Conservation (phyloP, 2,329 filamentous ascomycete species). For the Exophiala xenobiotica region DNA sequence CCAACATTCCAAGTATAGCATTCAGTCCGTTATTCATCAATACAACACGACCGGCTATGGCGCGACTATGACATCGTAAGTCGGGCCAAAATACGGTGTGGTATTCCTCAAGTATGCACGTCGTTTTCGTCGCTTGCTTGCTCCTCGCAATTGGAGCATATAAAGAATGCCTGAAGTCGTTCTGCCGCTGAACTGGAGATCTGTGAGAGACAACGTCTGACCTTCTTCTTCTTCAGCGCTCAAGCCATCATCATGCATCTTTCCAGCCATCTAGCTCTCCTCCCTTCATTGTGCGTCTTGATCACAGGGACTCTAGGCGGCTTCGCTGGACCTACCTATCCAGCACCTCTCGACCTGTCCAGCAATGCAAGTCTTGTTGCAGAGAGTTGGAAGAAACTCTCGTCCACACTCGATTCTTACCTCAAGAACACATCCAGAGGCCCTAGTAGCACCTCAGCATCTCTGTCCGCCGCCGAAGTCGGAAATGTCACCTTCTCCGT, state of each 20-base stretch:
- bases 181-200: too few relatives aligned
- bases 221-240: neutral
- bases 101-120: too few relatives aligned
- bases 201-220: neutral
- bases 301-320: slow-evolving; percentile 15
- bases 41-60: too few relatives aligned
- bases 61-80: too few relatives aligned
- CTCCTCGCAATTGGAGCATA: too few relatives aligned
- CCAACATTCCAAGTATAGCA: too few relatives aligned
- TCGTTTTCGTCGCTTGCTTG: too few relatives aligned
- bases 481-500: slow-evolving; percentile 42
- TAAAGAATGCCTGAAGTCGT: too few relatives aligned
- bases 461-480: slow-evolving; percentile 21
- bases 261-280: neutral
- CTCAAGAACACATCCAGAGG: slow-evolving; percentile 23
- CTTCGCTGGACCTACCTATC: slow-evolving; percentile 37
- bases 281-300: neutral
- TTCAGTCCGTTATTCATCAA: too few relatives aligned
- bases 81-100: too few relatives aligned
- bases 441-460: slow-evolving; percentile 3
- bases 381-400: slow-evolving; percentile 38
- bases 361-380: slow-evolving; percentile 36
- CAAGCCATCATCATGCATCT: neutral
- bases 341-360: slow-evolving; percentile 38
- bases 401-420: slow-evolving; percentile 29